Percentiles rank a stretch among this genome's conserved stretches.
These are phyloP conservation scores for Aspergillus homomorphus DNA, from an alignment of 495 filamentous ascomycete species.

Conservation along the genomic window DNA sequence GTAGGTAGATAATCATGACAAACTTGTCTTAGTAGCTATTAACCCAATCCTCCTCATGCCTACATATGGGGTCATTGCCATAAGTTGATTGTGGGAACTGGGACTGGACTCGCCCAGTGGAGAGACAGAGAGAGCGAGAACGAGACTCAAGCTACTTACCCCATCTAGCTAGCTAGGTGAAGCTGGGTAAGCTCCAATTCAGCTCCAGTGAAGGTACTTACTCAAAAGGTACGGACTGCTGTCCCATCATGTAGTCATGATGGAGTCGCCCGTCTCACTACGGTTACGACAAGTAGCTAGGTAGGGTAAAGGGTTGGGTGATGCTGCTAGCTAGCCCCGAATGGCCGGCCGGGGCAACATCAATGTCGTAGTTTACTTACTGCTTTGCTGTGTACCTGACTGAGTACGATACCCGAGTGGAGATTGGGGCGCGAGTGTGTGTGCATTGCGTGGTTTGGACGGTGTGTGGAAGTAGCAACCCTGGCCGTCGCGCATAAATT, in stretches of 20 bases:
- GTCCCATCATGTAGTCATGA: background rate
- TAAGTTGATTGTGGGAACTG: background rate
- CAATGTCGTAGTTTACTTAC: background rate
- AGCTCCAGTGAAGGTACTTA: background rate
- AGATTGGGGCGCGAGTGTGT: background rate
- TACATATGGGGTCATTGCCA: background rate
- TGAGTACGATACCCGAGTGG: background rate
- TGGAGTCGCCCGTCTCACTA: background rate
- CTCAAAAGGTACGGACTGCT: background rate
- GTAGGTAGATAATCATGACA: background rate
- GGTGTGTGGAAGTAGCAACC: background rate
- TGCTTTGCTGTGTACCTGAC: too few species aligned
- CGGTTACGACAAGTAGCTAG: background rate
- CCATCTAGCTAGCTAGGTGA: background rate
- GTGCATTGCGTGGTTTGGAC: background rate
- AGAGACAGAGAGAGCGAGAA: background rate
- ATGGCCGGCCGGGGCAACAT: background rate
- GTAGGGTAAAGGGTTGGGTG: too few species aligned
- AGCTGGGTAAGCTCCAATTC: background rate
- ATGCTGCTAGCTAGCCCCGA: background rate
- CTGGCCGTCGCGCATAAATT: background rate
- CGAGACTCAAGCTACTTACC: background rate
- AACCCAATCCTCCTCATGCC: too few species aligned
- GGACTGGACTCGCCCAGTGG: too few species aligned
- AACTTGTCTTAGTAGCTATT: background rate